phyloP scores from a whole-genome alignment of 257 asterid species.

The Striga asiatica region DNA sequence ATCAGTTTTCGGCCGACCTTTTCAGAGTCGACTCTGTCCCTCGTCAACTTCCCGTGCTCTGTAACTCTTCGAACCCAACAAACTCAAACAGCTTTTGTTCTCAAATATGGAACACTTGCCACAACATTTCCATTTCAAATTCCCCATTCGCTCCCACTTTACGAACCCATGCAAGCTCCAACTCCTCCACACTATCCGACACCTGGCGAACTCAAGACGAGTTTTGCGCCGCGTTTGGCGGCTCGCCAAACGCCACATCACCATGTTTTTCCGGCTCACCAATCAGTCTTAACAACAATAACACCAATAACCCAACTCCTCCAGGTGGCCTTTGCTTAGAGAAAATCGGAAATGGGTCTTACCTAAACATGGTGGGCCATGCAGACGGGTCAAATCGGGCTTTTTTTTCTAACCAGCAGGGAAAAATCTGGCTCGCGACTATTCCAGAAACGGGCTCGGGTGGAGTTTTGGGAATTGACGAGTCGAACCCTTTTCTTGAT shows the following conservation, averaged over 20 bases:
- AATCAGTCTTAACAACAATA: slow-evolving; percentile 31
- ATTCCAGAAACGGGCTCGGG: slow-evolving; percentile 67
- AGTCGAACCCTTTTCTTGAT: slow-evolving; percentile 57
- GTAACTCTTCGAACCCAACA: slow-evolving; percentile 65
- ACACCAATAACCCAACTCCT: slow-evolving; percentile 30
- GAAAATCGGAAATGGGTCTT: slow-evolving; percentile 67
- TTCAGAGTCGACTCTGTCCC: slow-evolving; percentile 34
- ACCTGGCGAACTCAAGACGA: slow-evolving; percentile 58
- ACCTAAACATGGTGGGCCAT: slow-evolving; percentile 68
- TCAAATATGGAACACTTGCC: slow-evolving; percentile 65
- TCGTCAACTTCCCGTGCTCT: slow-evolving; percentile 53
- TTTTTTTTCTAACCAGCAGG: slow-evolving; percentile 71
- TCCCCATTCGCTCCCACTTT: slow-evolving; percentile 58
- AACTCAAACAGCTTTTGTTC: slow-evolving; percentile 47
- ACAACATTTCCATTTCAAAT: slow-evolving; percentile 40
- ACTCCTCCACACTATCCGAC: slow-evolving; percentile 43
- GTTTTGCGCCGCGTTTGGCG: slow-evolving; percentile 69
- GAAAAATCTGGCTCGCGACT: slow-evolving; percentile 69
- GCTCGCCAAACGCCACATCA: slow-evolving; percentile 36
- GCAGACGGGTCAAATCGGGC: slow-evolving; percentile 86
- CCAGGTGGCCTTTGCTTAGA: slow-evolving; percentile 77
- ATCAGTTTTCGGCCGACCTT: slow-evolving; percentile 71
- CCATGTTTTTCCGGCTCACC: slow-evolving; percentile 60
- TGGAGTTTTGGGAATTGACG: slow-evolving; percentile 39
- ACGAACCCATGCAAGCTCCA: slow-evolving; percentile 33